These are phyloP conservation scores for Ocimum tenuiflorum DNA, from an alignment of 257 asterid genomes.

Conservation along the genomic window DNA sequence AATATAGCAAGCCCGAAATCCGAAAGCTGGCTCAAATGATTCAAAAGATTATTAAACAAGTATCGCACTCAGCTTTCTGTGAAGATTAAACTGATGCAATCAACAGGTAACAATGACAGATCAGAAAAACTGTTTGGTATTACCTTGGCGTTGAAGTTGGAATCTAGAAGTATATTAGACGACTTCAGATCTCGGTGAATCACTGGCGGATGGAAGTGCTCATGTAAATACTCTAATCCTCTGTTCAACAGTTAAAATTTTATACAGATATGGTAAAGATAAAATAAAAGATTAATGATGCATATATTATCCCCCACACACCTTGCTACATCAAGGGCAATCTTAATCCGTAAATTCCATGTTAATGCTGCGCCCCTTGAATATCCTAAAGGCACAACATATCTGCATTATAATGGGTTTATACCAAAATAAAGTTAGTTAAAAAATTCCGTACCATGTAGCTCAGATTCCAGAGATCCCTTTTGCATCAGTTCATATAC, in stretches of 20 bases:
- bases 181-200: slow-evolving; percentile 84
- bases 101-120: background rate
- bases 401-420: background rate
- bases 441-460: slow-evolving; percentile 43
- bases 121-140: background rate
- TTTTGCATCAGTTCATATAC: slow-evolving; percentile 57
- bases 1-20: slow-evolving; percentile 69
- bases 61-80: slow-evolving; percentile 1
- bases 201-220: slow-evolving; percentile 62
- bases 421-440: background rate
- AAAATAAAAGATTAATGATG: background rate
- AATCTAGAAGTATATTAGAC: slow-evolving; percentile 70
- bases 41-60: background rate
- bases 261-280: background rate
- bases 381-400: slow-evolving; percentile 35
- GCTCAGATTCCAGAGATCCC: slow-evolving; percentile 65
- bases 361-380: slow-evolving; percentile 56
- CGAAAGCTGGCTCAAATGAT: slow-evolving; percentile 38
- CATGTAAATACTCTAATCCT: slow-evolving; percentile 66
- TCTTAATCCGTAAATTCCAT: slow-evolving; percentile 58
- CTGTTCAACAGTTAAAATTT: slow-evolving; percentile 32
- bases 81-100: background rate
- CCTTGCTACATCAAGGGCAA: slow-evolving; percentile 75
- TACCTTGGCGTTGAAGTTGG: slow-evolving; percentile 76
- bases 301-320: slow-evolving; percentile 21